phyloP scores from a whole-genome alignment of 2,329 filamentous ascomycete species.

The Cladosporium sp. region DNA sequence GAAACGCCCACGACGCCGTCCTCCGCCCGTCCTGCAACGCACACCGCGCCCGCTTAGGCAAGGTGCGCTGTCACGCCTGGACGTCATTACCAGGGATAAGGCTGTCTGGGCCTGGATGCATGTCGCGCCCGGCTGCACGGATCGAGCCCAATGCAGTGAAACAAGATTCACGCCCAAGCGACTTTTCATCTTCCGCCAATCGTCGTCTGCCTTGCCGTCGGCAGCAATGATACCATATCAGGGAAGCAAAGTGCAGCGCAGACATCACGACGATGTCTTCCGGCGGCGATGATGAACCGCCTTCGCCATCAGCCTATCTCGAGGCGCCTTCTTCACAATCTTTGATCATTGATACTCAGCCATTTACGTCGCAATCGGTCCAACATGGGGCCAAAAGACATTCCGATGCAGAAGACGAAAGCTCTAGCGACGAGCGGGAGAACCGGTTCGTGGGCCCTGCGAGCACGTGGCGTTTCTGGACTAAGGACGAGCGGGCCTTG shows the following conservation, averaged over 20 bases:
- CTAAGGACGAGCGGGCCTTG: slow-evolving; percentile 56
- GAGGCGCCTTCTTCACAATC: slow-evolving; percentile 6
- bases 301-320: slow-evolving; percentile 1
- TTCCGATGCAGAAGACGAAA: not conserved
- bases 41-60: too few relatives aligned
- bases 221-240: slow-evolving; percentile 5
- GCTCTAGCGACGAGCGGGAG: slow-evolving; percentile 20
- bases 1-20: too few relatives aligned
- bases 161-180: not conserved
- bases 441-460: slow-evolving; percentile 67
- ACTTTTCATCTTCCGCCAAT: not conserved
- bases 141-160: too few relatives aligned
- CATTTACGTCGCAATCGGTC: not conserved
- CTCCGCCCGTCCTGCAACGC: too few relatives aligned
- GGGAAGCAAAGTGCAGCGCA: not conserved
- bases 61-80: not conserved
- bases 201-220: not conserved
- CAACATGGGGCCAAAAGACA: not conserved
- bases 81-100: not conserved
- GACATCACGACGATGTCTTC: slow-evolving; percentile 17
- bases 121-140: too few relatives aligned
- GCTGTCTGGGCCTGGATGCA: not conserved
- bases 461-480: slow-evolving; percentile 61
- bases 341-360: slow-evolving; percentile 1
- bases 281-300: slow-evolving; percentile 12